phyloP scores from a whole-genome alignment of 257 asterid species.

The Solanum infundibuliforme region DNA sequence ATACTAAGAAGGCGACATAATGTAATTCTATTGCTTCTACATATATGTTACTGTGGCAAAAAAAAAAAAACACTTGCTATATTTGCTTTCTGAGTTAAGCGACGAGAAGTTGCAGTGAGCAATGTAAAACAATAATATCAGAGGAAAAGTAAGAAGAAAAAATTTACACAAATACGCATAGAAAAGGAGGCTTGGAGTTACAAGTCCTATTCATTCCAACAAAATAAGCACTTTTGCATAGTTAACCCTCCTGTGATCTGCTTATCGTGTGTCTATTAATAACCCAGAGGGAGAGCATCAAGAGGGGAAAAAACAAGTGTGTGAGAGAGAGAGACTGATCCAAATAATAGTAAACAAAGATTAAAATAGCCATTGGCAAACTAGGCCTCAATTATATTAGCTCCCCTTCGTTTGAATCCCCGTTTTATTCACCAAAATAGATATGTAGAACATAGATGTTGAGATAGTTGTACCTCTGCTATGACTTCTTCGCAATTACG shows the following conservation, averaged over 20 bases:
- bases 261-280: not conserved
- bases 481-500: constrained; percentile 51
- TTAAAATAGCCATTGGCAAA: not conserved
- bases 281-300: not conserved
- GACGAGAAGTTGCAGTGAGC: not conserved
- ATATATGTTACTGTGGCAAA: not conserved
- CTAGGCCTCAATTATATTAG: not conserved
- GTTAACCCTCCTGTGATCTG: not conserved
- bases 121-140: not conserved
- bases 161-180: not conserved
- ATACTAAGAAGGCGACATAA: not conserved
- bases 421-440: not conserved
- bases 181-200: not conserved
- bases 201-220: not conserved
- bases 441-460: not conserved
- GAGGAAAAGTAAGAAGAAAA: not conserved
- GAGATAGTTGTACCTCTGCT: constrained; percentile 32
- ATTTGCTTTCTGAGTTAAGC: not conserved
- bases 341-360: not conserved
- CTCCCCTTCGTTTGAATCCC: not conserved
- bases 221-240: not conserved
- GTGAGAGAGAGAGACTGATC: not conserved
- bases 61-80: not conserved
- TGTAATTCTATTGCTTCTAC: not conserved
- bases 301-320: not conserved